Evolutionary conservation across 352 stramenopile species (phyloP).

Genomic region (Pseudoperonospora humuli): DNA sequence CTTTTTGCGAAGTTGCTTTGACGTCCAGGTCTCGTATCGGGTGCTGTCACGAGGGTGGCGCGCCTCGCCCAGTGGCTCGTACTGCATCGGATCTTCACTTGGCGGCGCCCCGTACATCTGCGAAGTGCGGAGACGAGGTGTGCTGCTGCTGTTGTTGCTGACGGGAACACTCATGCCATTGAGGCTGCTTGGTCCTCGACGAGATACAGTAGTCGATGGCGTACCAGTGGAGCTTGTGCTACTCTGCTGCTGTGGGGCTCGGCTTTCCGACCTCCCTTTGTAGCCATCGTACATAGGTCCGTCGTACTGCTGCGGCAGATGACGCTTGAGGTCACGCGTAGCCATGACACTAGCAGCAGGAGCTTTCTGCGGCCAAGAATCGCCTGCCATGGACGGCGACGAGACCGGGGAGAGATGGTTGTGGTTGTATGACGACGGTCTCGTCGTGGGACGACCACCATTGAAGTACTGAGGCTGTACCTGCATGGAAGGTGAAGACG

Average conservation of each 20-base stretch:
- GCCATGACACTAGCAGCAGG: neutral
- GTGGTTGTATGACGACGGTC: conserved; percentile 13
- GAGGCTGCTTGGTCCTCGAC: conserved; percentile 9
- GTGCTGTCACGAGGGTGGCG: conserved; percentile 49
- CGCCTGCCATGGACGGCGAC: conserved; percentile 23
- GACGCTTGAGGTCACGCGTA: conserved; percentile 32
- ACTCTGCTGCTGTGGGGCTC: conserved; percentile 6
- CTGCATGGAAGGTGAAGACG: conserved; percentile 14
- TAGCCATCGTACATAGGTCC: conserved; percentile 10
- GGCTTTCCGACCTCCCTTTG: neutral
- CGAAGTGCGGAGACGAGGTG: neutral
- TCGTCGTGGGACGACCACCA: conserved; percentile 12
- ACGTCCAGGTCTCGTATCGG: conserved; percentile 76
- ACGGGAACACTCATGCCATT: neutral
- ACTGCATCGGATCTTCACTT: conserved; percentile 32
- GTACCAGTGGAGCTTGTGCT: neutral
- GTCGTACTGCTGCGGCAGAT: conserved; percentile 27
- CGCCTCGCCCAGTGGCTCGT: conserved; percentile 34
- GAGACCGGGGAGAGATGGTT: conserved; percentile 23
- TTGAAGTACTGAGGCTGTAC: conserved; percentile 20
- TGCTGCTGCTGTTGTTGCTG: neutral
- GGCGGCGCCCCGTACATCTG: conserved; percentile 16
- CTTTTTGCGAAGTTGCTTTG: conserved; percentile 75
- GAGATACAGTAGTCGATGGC: conserved; percentile 4
- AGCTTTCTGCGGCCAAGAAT: conserved; percentile 12